Conservation (phyloP, 129 eudicot species). For the Flaveria ramosissima region DNA sequence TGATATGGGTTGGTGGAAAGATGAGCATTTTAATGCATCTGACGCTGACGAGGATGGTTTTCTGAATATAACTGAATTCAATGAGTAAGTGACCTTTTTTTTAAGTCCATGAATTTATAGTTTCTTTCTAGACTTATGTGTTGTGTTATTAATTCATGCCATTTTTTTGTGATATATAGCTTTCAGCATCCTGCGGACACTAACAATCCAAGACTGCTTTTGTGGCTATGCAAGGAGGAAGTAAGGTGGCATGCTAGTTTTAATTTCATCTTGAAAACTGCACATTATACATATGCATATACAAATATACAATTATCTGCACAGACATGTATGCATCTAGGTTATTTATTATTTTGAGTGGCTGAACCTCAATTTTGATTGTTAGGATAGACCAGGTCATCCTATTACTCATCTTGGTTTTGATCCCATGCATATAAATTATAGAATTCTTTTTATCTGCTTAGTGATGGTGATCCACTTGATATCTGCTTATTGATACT, state of each 20-base stretch:
- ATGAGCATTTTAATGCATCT: constrained; percentile 93
- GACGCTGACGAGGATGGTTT: constrained; percentile 83
- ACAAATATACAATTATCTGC: too few species aligned
- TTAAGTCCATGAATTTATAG: not conserved
- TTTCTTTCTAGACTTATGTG: not conserved
- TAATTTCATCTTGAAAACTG: constrained; percentile 6
- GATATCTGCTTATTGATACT: not conserved
- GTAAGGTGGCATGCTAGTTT: constrained; percentile 54
- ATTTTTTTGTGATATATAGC: constrained; percentile 39
- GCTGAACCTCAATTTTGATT: not conserved
- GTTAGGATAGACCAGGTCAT: not conserved
- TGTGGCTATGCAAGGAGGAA: constrained; percentile 98
- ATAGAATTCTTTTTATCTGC: not conserved
- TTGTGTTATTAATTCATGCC: constrained; percentile 7
- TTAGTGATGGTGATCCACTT: not conserved
- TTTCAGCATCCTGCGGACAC: constrained; percentile 95
- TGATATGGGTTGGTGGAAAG: constrained; percentile 99
- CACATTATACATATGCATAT: not conserved
- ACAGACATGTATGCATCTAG: not conserved
- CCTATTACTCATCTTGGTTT: not conserved
- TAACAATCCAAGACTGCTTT: constrained; percentile 61
- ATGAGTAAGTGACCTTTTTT: constrained; percentile 63
- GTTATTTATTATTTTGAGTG: not conserved
- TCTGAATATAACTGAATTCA: constrained; percentile 80
- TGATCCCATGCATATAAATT: not conserved